Evolutionary conservation across 2,329 filamentous ascomycete genomes (phyloP), one percentile per base, ranked within the genome.

Genomic region (Neobulgaria alba): DNA sequence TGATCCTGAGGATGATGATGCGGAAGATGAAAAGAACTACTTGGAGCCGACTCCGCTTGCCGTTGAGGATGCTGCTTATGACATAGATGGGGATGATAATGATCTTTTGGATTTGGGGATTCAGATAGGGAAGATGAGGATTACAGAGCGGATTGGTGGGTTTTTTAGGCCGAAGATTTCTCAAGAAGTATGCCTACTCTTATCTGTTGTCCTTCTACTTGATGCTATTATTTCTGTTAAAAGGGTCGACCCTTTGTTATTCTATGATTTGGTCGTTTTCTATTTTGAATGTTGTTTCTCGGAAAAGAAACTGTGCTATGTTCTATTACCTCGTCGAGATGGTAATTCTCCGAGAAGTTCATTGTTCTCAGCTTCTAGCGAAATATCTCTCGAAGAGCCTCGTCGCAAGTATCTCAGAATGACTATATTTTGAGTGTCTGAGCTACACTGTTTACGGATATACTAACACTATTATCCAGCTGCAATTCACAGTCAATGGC

Each of bases 61-160:
- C 15, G 69, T 73, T 10, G 67, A 77, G 32, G 82, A 86, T 61
- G 71, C 79, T 43, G 76, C 75, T 2, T 86, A 86, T 56, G 80
- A 82, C 44, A 72, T 77, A 43, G 70, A 75, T 45, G 71, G 67
- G 12, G 77, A 79, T 44, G 77, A 77, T 16, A 67, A 82, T 56
- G 80, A 85, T 44, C 63, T 85, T 33, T 72, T 83, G 49, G 84
- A 88, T 59, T 64, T 88, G 18, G 84, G 83, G 2, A 74, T 87
- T 43, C 72, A 73, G 48, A 69, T 88, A 45, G 83, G 83, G 1
- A 82, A 75, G 57, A 74, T 87, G 71, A 74, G 75, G 43, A 77
- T 88, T 45, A 85, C 80, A 2, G 83, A 88, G 55, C 71, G 82
- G 29, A 76, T 88, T 48, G 84, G 84, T 12, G 82, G 82, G 1